phyloP scores from a whole-genome alignment of 176 grass and related monocot genomes.

The Cenchrus purpureus region DNA sequence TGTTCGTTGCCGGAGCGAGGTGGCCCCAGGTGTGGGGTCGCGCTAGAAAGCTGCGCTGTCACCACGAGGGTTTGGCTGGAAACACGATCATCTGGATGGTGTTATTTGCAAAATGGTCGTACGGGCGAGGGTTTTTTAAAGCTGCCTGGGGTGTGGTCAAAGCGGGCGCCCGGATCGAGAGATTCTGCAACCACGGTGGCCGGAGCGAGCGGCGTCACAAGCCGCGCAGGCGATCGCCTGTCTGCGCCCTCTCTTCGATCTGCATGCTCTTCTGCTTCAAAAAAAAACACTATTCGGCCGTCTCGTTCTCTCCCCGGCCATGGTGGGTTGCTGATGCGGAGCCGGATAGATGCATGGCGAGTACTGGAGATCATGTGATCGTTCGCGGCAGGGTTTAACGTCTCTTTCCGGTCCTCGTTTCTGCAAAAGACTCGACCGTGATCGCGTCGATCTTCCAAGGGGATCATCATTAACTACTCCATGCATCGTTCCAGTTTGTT shows the following conservation, averaged over 20 bases:
- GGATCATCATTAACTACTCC: neutral
- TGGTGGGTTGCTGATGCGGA: neutral
- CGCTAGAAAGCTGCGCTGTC: neutral
- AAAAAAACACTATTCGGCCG: neutral
- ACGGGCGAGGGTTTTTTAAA: conserved; percentile 1
- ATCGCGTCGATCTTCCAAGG: neutral
- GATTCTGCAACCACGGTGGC: conserved; percentile 30
- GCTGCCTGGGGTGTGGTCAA: neutral
- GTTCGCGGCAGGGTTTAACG: neutral
- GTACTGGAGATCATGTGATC: conserved; percentile 1
- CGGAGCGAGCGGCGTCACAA: neutral
- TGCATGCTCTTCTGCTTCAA: no score
- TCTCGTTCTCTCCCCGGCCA: neutral
- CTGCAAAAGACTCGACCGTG: neutral
- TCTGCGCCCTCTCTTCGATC: neutral
- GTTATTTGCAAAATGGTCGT: neutral
- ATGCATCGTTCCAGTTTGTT: neutral
- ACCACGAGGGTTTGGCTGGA: neutral
- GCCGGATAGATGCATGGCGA: no score
- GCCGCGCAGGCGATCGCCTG: neutral
- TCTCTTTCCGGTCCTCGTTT: neutral
- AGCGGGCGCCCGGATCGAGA: conserved; percentile 7
- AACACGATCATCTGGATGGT: neutral
- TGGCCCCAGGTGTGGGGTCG: neutral
- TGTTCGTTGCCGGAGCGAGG: neutral